A percentile compares a stretch with the other conserved stretches of the same genome.
Evolutionary conservation across 2,329 filamentous ascomycete genomes (phyloP).

Genomic region (Fusarium sp.): DNA sequence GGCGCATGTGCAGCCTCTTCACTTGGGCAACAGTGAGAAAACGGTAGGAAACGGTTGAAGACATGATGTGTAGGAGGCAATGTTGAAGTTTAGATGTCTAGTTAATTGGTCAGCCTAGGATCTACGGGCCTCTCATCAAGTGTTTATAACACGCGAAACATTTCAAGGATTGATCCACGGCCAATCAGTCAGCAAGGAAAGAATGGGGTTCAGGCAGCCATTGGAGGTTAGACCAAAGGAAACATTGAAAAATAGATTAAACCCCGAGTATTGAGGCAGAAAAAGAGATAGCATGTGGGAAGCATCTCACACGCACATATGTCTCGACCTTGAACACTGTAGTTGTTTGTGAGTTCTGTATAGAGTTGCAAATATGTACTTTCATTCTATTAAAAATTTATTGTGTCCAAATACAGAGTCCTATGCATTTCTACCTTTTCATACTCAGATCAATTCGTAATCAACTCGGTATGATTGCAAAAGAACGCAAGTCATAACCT

Average conservation of each 20-base stretch:
- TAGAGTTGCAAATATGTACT: too few species aligned
- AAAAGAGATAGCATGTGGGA: too few species aligned
- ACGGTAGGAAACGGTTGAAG: background rate
- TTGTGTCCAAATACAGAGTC: too few species aligned
- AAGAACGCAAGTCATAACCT: background rate
- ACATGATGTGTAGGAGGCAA: background rate
- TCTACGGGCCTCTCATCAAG: background rate
- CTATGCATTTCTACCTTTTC: too few species aligned
- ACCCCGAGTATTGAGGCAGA: too few species aligned
- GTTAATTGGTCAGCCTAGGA: background rate
- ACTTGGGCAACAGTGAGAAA: background rate
- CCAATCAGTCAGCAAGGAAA: background rate
- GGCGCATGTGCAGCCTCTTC: background rate
- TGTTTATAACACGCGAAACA: background rate
- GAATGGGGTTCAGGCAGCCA: background rate
- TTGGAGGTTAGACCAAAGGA: too few species aligned
- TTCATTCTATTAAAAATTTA: too few species aligned
- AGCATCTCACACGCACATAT: too few species aligned
- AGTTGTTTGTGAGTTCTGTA: too few species aligned
- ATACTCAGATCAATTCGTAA: background rate
- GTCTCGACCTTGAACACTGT: too few species aligned
- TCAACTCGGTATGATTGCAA: background rate
- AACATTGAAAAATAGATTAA: too few species aligned
- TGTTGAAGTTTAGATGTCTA: background rate
- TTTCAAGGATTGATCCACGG: background rate